phyloP scores from a whole-genome alignment of 345 rosid species.

The Linum lewisii region DNA sequence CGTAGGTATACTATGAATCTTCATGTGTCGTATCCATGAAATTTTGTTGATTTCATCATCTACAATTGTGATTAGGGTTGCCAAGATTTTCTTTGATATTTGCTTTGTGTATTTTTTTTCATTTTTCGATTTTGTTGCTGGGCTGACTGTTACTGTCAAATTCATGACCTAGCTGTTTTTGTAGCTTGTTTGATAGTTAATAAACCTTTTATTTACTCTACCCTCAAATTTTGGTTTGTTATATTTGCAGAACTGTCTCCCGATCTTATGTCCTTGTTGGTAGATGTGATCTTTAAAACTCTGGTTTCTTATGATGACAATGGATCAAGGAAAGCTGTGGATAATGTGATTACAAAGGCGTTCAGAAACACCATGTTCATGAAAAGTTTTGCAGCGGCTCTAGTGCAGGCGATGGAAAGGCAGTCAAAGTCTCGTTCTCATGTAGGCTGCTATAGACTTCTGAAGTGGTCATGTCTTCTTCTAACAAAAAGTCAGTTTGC shows the following conservation, averaged over 20 bases:
- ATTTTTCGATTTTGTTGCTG: neutral
- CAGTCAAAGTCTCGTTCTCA: conserved; percentile 46
- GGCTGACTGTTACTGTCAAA: neutral
- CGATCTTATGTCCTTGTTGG: conserved; percentile 44
- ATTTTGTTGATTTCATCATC: too few species aligned
- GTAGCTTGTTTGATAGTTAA: neutral
- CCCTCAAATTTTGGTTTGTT: conserved; percentile 2
- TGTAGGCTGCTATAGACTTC: conserved; percentile 60
- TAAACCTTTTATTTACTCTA: neutral
- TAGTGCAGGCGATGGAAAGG: conserved; percentile 86
- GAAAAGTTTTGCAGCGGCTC: conserved; percentile 72
- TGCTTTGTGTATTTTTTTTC: too few species aligned
- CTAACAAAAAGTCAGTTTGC: conserved; percentile 61
- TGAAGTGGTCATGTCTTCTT: conserved; percentile 81
- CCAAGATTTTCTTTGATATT: neutral
- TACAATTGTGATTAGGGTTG: neutral
- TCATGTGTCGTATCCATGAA: too few species aligned
- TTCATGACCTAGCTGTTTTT: neutral
- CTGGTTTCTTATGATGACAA: conserved; percentile 64
- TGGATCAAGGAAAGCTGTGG: conserved; percentile 73
- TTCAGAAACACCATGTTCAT: conserved; percentile 52
- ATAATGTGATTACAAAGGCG: conserved; percentile 49
- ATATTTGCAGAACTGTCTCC: conserved; percentile 56
- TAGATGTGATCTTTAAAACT: conserved; percentile 70
- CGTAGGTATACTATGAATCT: too few species aligned